Evolutionary conservation across 257 asterid genomes (phyloP).

Genomic region (Solanum commersonii): DNA sequence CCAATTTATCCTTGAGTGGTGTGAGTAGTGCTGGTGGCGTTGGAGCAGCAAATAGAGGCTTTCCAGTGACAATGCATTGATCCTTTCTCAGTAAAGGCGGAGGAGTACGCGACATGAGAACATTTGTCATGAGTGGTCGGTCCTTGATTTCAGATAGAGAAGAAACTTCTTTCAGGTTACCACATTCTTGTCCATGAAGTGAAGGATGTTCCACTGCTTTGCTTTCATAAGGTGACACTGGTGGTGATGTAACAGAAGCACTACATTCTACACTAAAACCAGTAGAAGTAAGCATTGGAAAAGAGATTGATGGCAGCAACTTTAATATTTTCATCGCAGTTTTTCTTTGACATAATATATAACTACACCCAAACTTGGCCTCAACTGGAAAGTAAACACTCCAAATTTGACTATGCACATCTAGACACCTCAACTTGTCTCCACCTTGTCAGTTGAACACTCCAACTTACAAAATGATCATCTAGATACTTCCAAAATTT

Average conservation of each 20-base stretch:
- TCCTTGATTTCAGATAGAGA: slow-evolving; percentile 18
- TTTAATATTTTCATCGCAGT: neutral
- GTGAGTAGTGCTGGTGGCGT: slow-evolving; percentile 12
- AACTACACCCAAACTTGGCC: neutral
- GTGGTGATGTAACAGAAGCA: slow-evolving; percentile 16
- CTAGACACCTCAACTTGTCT: neutral
- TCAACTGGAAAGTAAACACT: neutral
- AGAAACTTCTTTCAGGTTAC: slow-evolving; percentile 4
- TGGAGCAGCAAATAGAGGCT: slow-evolving; percentile 10
- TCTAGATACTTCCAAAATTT: neutral
- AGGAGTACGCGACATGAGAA: slow-evolving; percentile 14
- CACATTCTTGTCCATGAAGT: slow-evolving; percentile 8
- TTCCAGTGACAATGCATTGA: slow-evolving; percentile 12
- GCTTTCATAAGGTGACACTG: slow-evolving; percentile 20
- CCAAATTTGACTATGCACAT: neutral
- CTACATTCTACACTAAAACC: neutral
- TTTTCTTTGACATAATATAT: neutral
- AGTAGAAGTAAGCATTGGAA: slow-evolving; percentile 10
- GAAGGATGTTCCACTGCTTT: slow-evolving; percentile 11
- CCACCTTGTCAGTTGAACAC: neutral
- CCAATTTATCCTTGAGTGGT: slow-evolving; percentile 24
- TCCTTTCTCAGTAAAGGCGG: slow-evolving; percentile 19
- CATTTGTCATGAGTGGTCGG: slow-evolving; percentile 10
- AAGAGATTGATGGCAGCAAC: slow-evolving; percentile 3
- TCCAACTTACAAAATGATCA: neutral